These are phyloP conservation scores for Hanseniaspora clermontiae DNA, from an alignment of 805 yeast species.

Conservation along the genomic window DNA sequence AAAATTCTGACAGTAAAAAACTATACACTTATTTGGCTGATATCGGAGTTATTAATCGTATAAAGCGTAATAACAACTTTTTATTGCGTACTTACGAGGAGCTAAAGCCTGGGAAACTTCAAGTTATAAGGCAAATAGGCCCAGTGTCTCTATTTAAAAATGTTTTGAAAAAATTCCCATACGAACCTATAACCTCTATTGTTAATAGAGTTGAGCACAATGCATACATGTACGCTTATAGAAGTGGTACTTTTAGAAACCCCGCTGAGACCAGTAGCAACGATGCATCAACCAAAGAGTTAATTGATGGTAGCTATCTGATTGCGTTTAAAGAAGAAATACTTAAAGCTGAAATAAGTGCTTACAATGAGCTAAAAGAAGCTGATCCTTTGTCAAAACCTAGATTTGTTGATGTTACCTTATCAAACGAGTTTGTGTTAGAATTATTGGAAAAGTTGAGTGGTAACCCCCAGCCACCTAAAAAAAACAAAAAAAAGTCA, in stretches of 20 bases:
- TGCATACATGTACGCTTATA: conserved; percentile 8
- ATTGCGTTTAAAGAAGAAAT: not conserved
- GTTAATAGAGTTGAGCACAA: conserved; percentile 4
- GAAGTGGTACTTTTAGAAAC: not conserved
- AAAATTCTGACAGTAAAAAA: not conserved
- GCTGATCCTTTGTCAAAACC: not conserved
- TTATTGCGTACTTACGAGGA: not conserved
- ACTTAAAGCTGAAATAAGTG: not conserved
- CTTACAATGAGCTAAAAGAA: not conserved
- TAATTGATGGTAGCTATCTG: not conserved
- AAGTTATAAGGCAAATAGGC: not conserved
- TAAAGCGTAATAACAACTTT: not conserved
- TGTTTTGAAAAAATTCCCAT: conserved; percentile 3
- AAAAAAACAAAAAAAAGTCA: too few species aligned
- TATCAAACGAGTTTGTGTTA: not conserved
- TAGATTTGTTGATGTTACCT: not conserved
- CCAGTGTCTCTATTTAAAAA: not conserved
- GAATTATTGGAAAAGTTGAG: not conserved
- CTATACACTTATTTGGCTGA: not conserved
- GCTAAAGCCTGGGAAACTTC: not conserved
- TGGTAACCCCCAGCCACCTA: too few species aligned
- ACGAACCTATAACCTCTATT: not conserved
- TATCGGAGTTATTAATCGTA: too few species aligned
- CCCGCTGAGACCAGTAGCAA: not conserved
- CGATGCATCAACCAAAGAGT: not conserved